Conservation (phyloP, 1,139 yeast genomes). For the Kurtzmaniella natalensis region DNA sequence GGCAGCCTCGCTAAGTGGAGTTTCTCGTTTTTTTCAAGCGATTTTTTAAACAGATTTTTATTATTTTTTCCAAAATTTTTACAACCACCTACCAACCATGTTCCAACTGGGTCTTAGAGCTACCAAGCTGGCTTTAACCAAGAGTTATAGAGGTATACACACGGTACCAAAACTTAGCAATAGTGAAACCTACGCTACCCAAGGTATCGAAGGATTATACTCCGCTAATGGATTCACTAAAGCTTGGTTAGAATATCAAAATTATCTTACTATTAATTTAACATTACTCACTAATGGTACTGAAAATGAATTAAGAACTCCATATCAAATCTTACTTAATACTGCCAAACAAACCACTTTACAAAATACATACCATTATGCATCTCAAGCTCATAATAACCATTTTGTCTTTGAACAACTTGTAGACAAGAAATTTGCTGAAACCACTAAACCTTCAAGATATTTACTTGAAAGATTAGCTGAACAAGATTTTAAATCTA, state of each 20-base stretch:
- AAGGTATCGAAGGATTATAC: conserved; percentile 72
- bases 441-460: conserved; percentile 44
- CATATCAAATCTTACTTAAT: conserved; percentile 71
- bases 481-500: conserved; percentile 31
- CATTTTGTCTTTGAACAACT: conserved; percentile 82
- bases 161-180: conserved; percentile 57
- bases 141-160: conserved; percentile 43
- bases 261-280: conserved; percentile 60
- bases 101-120: neutral
- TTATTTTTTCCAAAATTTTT: too few species aligned
- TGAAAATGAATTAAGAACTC: conserved; percentile 69
- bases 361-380: conserved; percentile 75
- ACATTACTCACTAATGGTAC: conserved; percentile 77
- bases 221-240: conserved; percentile 61
- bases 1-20: too few species aligned
- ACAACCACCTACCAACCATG: too few species aligned
- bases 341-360: conserved; percentile 68
- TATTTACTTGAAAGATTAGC: conserved; percentile 40
- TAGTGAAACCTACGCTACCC: conserved; percentile 29
- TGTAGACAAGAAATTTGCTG: conserved; percentile 26
- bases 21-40: too few species aligned
- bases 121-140: neutral
- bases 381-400: conserved; percentile 90
- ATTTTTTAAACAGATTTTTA: too few species aligned
- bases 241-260: conserved; percentile 84